Evolutionary conservation across 164 flowering plant species (phyloP).

Genomic region (Nymphaea colorata): DNA sequence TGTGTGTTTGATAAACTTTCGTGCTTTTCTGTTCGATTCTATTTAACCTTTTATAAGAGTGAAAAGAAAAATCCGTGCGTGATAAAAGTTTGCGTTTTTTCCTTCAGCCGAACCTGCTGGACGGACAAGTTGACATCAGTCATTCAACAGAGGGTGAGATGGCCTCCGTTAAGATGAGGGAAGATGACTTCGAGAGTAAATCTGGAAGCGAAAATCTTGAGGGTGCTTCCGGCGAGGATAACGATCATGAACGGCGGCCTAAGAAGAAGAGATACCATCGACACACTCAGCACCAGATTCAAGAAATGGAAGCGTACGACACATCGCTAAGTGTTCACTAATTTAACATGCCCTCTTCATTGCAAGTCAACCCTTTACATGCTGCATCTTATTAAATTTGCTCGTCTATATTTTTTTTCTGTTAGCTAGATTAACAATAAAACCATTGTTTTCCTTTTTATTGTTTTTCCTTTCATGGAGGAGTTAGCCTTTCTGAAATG

Average conservation of each 20-base stretch:
- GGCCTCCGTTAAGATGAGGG: conserved; percentile 21
- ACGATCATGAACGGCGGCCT: conserved; percentile 39
- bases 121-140: conserved; percentile 25
- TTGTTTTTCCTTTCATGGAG: background rate
- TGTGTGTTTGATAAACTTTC: background rate
- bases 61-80: too few relatives aligned
- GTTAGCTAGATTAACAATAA: background rate
- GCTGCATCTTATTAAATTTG: too few relatives aligned
- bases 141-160: conserved; percentile 37
- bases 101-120: conserved; percentile 60
- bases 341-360: too few relatives aligned
- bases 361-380: too few relatives aligned
- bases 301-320: conserved; percentile 79
- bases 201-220: conserved; percentile 73
- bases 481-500: too few relatives aligned
- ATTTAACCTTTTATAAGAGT: too few relatives aligned
- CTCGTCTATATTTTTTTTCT: too few relatives aligned
- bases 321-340: too few relatives aligned
- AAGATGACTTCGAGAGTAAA: conserved; percentile 69
- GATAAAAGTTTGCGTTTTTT: conserved; percentile 7
- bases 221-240: conserved; percentile 57
- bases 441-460: background rate
- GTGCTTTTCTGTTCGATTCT: background rate
- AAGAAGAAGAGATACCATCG: conserved; percentile 80
- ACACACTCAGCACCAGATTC: conserved; percentile 92